Conservation (phyloP, 1,284 basidiomycete species). For the Grifola frondosa region DNA sequence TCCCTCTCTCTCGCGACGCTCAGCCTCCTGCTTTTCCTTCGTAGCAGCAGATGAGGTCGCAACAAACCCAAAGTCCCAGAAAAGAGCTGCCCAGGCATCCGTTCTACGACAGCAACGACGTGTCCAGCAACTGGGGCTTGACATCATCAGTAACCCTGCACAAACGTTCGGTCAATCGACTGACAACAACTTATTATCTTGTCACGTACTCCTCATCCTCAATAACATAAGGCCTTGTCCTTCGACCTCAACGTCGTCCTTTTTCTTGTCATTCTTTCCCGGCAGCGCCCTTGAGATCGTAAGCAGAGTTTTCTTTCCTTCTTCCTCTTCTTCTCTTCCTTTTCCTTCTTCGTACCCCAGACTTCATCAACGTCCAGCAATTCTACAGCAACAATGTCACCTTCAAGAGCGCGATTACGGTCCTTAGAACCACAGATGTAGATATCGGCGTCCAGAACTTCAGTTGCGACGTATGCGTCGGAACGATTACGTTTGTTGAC, state of each 20-base stretch:
- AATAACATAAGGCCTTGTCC: conserved; percentile 96
- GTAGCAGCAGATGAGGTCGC: conserved; percentile 97
- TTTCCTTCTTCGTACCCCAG: conserved; percentile 99
- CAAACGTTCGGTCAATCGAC: conserved; percentile 16
- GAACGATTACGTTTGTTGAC: conserved; percentile 99
- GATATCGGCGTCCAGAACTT: conserved; percentile 97
- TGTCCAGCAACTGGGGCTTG: conserved; percentile 96
- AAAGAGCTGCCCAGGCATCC: conserved; percentile 98
- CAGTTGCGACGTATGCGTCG: conserved; percentile 99
- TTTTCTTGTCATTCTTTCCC: conserved; percentile 97
- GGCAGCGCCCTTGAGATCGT: conserved; percentile 73
- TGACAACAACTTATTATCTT: conserved; percentile 3
- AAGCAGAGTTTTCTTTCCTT: conserved; percentile 98
- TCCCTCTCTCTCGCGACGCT: conserved; percentile 93
- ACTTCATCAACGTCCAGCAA: conserved; percentile 97
- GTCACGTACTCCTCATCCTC: conserved; percentile 89
- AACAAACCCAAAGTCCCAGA: conserved; percentile 95
- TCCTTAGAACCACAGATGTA: conserved; percentile 99
- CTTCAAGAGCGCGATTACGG: conserved; percentile 96
- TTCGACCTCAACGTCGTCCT: conserved; percentile 99
- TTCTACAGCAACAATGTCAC: conserved; percentile 98
- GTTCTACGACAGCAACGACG: conserved; percentile 96
- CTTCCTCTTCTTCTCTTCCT: conserved; percentile 99
- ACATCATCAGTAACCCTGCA: conserved; percentile 91
- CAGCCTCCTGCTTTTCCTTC: conserved; percentile 99